phyloP scores from a whole-genome alignment of 129 eudicot genomes.

The Tanacetum coccineum region DNA sequence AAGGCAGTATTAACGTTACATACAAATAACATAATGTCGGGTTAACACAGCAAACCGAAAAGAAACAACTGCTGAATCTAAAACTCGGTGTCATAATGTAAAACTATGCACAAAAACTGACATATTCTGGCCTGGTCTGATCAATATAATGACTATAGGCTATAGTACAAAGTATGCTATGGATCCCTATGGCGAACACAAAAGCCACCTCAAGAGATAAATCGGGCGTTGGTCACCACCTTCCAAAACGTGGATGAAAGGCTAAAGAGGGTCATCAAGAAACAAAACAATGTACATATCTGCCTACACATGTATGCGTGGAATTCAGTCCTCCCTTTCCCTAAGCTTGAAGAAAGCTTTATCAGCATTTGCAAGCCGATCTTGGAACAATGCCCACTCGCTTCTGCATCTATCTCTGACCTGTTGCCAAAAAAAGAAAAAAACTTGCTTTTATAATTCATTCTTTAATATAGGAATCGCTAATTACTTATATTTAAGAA shows the following conservation, averaged over 20 bases:
- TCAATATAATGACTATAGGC: conserved; percentile 24
- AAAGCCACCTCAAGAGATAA: conserved; percentile 25
- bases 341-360: conserved; percentile 52
- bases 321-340: conserved; percentile 31
- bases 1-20: conserved; percentile 20
- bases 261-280: conserved; percentile 22
- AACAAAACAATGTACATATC: conserved; percentile 50
- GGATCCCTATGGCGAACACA: conserved; percentile 29
- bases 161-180: conserved; percentile 36
- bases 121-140: conserved; percentile 12
- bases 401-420: conserved; percentile 78
- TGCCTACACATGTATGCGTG: conserved; percentile 4
- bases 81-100: conserved; percentile 12
- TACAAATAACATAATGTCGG: conserved; percentile 2
- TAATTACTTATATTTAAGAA: neutral
- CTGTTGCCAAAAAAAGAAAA: conserved; percentile 21
- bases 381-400: conserved; percentile 83
- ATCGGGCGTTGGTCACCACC: conserved; percentile 29
- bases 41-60: conserved; percentile 20
- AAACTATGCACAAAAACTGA: conserved; percentile 43
- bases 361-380: conserved; percentile 77
- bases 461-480: neutral
- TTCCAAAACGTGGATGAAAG: conserved; percentile 20
- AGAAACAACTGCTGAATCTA: conserved; percentile 28
- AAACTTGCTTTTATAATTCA: neutral